Base-by-base conservation (phyloP, 2,329 filamentous ascomycete genomes). In the Daldinia sp. region DNA sequence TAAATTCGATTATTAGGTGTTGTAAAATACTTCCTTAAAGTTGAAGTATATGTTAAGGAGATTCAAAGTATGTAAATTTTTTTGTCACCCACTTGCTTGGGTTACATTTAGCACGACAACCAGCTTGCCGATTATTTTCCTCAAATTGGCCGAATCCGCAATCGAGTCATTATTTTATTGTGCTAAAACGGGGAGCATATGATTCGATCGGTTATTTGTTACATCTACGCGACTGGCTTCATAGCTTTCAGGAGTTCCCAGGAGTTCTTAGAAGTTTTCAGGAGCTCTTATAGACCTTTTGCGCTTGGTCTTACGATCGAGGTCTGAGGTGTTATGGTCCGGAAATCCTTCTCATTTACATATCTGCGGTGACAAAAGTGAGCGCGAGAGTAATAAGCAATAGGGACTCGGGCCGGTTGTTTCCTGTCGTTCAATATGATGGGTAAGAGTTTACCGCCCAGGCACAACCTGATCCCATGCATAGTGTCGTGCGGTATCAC, bases 401-500 rank as follows among this genome's bases (percentile, higher is more conserved):
- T 29, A 57, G 60, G 56, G 49, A 61, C 30, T 30, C 59, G 59
- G 57, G 43, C 45, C 61, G 54, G 58, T 39, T 69, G 58, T 58
- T 45, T 58, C 49, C 39, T 34, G 19, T 58, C 25, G 68, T 69
- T 73, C 49, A 54, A 56, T 56, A 30, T 54, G 51, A 51, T 63
- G 48, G 32, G 49, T 32, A 32, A 54, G 50, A 57, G 66, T 72
- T 83, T 82, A 76, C 81, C 81, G 81, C 81, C 80, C 75, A 71
- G 68, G 73, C 64, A 68, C 66, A 66, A 68, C 68, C 67, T 73
- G 65, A 67, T 69, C 67, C 56, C 69, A 72, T 80, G 78, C 77
- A 78, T 70, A 71, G 75, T 75, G 75, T 75, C 75, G 75, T 66
- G 51, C 66, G 71, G 73, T 72, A 76, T 81, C 80, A 82, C 80